These are phyloP conservation scores for Diaporthe vexans DNA, from an alignment of 2,329 filamentous ascomycete genomes.

Conservation along the genomic window DNA sequence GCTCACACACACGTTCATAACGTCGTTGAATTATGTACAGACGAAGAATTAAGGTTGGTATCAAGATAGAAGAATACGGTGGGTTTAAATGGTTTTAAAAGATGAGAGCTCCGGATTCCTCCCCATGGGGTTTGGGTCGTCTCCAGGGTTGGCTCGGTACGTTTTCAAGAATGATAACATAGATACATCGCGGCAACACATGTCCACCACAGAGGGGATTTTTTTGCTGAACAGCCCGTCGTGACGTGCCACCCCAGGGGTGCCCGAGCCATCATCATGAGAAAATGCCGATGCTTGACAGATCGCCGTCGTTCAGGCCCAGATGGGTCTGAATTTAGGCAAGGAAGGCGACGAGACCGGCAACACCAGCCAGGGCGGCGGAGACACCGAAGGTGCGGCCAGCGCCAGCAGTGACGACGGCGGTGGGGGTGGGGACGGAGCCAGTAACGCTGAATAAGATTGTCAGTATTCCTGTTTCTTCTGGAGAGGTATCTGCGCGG, in stretches of 20 bases:
- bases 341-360: constrained; percentile 68
- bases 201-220: constrained; percentile 21
- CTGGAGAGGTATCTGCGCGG: too few relatives aligned
- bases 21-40: constrained; percentile 27
- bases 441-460: constrained; percentile 47
- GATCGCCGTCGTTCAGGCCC: not conserved
- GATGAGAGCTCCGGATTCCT: constrained; percentile 36
- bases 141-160: constrained; percentile 39
- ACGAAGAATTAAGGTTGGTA: constrained; percentile 27
- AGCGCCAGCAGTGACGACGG: constrained; percentile 65
- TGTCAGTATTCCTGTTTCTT: constrained; percentile 39
- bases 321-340: constrained; percentile 57
- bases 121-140: constrained; percentile 30
- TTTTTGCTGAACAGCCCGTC: constrained; percentile 23
- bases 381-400: constrained; percentile 65
- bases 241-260: constrained; percentile 41
- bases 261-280: constrained; percentile 49
- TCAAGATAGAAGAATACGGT: constrained; percentile 33
- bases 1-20: constrained; percentile 18
- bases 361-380: constrained; percentile 66
- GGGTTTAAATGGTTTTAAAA: constrained; percentile 29
- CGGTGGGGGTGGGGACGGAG: constrained; percentile 51
- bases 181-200: constrained; percentile 36
- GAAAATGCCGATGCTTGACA: constrained; percentile 53
- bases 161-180: constrained; percentile 38